Evolutionary conservation across 2,329 filamentous ascomycete species (phyloP).

Genomic region (Laburnicola sp.): DNA sequence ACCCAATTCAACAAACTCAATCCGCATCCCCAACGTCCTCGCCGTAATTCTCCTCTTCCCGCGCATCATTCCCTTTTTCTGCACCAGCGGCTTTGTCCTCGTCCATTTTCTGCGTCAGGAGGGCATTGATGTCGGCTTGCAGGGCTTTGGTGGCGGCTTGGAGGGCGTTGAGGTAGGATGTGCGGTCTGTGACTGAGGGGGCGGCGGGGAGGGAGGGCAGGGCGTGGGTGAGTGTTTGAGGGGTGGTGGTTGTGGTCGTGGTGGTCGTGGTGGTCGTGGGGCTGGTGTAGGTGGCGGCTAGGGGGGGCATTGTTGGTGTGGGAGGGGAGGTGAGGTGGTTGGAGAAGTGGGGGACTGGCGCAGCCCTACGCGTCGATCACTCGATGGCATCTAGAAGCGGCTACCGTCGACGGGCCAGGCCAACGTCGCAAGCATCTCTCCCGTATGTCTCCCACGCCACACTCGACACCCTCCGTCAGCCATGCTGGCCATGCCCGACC

Average conservation of each 20-base stretch:
- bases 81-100: slow-evolving; percentile 61
- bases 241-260: no score
- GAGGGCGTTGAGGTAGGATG: slow-evolving; percentile 61
- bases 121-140: slow-evolving; percentile 67
- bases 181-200: slow-evolving; percentile 52
- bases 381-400: no score
- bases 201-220: slow-evolving; percentile 14
- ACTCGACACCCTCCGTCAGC: no score
- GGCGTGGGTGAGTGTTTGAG: slow-evolving; percentile 14
- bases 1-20: no score
- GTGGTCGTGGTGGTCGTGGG: slow-evolving; percentile 50
- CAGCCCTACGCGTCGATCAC: no score
- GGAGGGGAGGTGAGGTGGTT: no score
- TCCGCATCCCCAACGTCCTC: slow-evolving; percentile 74
- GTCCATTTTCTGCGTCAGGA: slow-evolving; percentile 73
- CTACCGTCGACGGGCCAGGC: no score
- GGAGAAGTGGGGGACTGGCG: no score
- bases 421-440: no score
- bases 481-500: no score
- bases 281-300: slow-evolving; percentile 58
- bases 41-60: slow-evolving; percentile 75
- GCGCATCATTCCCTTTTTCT: slow-evolving; percentile 36
- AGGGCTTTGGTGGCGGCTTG: slow-evolving; percentile 58
- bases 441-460: no score
- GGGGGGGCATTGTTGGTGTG: slow-evolving; percentile 19